Evolutionary conservation across 257 asterid genomes (phyloP).

Genomic region (Nicotiana benthamiana): DNA sequence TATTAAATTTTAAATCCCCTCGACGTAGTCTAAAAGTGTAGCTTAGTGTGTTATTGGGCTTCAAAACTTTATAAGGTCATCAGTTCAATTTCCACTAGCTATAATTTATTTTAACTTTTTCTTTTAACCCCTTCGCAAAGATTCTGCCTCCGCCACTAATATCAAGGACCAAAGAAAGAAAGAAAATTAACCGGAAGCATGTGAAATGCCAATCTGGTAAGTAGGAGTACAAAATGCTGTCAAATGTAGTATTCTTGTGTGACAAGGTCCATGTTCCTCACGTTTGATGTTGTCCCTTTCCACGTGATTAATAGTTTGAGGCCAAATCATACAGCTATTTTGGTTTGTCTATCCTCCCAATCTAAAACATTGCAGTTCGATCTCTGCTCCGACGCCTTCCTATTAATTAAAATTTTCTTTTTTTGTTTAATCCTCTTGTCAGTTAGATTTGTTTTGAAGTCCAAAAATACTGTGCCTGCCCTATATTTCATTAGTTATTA

Average conservation of each 20-base stretch:
- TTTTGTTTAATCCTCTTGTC: not conserved
- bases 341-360: not conserved
- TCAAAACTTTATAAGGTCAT: no score
- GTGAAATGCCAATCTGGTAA: not conserved
- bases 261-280: conserved; percentile 12
- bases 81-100: no score
- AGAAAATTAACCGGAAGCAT: not conserved
- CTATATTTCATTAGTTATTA: not conserved
- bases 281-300: conserved; percentile 16
- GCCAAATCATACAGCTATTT: conserved; percentile 20
- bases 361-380: not conserved
- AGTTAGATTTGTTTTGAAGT: not conserved
- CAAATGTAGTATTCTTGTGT: not conserved
- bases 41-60: no score
- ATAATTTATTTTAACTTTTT: no score
- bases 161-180: not conserved
- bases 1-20: no score
- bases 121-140: no score
- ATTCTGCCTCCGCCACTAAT: no score
- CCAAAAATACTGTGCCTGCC: not conserved
- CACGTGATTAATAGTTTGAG: conserved; percentile 21
- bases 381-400: not conserved
- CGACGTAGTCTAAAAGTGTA: no score
- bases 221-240: not conserved
- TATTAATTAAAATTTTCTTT: not conserved